Evolutionary conservation across 768 basidiomycete genomes (phyloP).

Genomic region (Rhizopogon salebrosus): DNA sequence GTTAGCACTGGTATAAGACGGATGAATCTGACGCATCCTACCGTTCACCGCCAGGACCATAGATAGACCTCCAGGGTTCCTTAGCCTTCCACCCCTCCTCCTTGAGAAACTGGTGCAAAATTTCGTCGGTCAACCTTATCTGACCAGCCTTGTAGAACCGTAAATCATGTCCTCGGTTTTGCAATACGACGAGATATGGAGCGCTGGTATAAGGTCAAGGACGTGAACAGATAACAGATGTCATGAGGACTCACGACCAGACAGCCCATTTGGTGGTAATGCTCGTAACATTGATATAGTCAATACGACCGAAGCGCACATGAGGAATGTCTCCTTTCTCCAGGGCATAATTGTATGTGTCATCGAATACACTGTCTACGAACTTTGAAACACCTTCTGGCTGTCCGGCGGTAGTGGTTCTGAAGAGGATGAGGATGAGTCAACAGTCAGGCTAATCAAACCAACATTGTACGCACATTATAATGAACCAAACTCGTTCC

Average conservation of each 20-base stretch:
- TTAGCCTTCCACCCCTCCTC: conserved; percentile 57
- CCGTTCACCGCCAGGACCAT: conserved; percentile 75
- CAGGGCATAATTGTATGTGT: conserved; percentile 60
- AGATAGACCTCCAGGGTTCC: conserved; percentile 65
- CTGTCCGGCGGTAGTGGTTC: conserved; percentile 52
- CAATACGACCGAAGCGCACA: conserved; percentile 80
- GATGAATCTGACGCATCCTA: conserved; percentile 24
- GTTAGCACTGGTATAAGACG: conserved; percentile 6
- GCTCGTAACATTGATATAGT: conserved; percentile 80
- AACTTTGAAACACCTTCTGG: conserved; percentile 64
- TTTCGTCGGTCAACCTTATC: conserved; percentile 53
- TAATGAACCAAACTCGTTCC: conserved; percentile 69
- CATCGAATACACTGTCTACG: conserved; percentile 71
- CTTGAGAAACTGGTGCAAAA: conserved; percentile 61
- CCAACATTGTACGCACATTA: conserved; percentile 51
- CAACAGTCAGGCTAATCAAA: neutral
- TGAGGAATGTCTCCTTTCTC: conserved; percentile 58
- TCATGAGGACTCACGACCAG: conserved; percentile 62
- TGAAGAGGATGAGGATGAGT: conserved; percentile 16
- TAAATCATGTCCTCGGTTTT: conserved; percentile 69
- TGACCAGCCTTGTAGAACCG: conserved; percentile 72
- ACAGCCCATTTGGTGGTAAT: conserved; percentile 83
- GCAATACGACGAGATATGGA: conserved; percentile 66
- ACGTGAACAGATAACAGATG: neutral
- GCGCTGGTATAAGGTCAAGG: conserved; percentile 42